Percentiles rank a stretch among this genome's conserved stretches.
phyloP scores from a whole-genome alignment of 2,329 filamentous ascomycete genomes.

The Waltergamsia citrina region DNA sequence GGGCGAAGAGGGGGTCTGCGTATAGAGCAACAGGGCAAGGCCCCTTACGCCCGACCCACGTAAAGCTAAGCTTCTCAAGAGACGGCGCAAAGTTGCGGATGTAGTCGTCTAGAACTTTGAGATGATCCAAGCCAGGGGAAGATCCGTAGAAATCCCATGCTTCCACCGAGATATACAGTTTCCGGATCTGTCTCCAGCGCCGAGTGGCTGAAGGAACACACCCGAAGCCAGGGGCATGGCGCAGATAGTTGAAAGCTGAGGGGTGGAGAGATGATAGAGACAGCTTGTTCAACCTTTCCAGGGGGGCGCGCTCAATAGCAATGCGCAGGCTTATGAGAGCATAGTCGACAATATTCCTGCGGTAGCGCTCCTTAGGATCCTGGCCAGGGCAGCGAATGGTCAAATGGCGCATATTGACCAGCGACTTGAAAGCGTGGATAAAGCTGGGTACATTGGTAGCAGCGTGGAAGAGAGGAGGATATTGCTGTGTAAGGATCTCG shows the following conservation, averaged over 20 bases:
- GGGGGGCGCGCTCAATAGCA: constrained; percentile 63
- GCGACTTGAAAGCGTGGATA: constrained; percentile 59
- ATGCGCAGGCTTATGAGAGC: constrained; percentile 81
- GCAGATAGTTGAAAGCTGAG: constrained; percentile 66
- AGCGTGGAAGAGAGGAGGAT: constrained; percentile 81
- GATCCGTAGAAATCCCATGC: constrained; percentile 54
- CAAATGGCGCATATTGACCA: constrained; percentile 65
- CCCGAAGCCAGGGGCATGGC: constrained; percentile 65
- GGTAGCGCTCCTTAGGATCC: constrained; percentile 57
- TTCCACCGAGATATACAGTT: constrained; percentile 64
- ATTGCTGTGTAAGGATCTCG: constrained; percentile 76
- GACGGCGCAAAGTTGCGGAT: constrained; percentile 58
- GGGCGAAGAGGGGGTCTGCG: constrained; percentile 59
- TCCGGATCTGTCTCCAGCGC: constrained; percentile 70
- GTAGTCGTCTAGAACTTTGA: constrained; percentile 75
- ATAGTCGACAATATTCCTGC: constrained; percentile 75
- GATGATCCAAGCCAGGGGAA: constrained; percentile 56
- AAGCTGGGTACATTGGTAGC: constrained; percentile 83
- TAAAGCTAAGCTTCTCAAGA: constrained; percentile 65
- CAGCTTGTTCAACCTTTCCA: constrained; percentile 57
- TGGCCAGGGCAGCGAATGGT: constrained; percentile 70
- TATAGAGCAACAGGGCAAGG: constrained; percentile 65
- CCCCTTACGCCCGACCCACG: constrained; percentile 68
- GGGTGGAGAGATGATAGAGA: constrained; percentile 68
- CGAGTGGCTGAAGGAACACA: constrained; percentile 61